Base-by-base conservation (phyloP, 2,329 filamentous ascomycete genomes). In the Claviceps sp. region DNA sequence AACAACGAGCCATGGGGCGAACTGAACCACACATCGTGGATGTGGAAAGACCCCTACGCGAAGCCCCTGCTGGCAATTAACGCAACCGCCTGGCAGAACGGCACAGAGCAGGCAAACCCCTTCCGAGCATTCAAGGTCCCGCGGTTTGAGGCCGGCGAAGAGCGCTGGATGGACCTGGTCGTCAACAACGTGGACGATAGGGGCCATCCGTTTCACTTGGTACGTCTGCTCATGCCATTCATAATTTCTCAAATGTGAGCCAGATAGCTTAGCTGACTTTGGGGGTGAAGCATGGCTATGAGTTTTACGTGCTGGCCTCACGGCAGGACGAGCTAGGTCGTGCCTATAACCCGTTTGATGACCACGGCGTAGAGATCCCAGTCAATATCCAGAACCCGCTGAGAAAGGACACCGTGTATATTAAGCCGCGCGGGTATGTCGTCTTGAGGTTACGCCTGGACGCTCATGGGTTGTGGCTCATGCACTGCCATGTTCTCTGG, bases 171-270 rank as follows among this genome's bases (percentile, higher is more conserved):
- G 2, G 73, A 75, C 55, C 56, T 76, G 1, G 64, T 75, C 3
- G 62, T 76, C 48, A 76, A 76, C 56, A 76, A 76, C 51, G 61
- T 75, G 11, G 73, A 76, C 52, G 73, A 75, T 41, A 70, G 70
- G 10, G 62, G 66, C 0, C 74, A 76, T 57, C 73, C 74, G 0
- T 76, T 76, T 54, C 74, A 76, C 56, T 52, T 76, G 40, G 70
- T 72, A 60, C 50, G 61, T 54, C 44, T 11, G 19, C 10, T 10
- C 39, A 11, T 22, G 30, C 7, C 34, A 8, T 19, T 16, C 10
- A 22, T 22, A 1, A 22, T 22, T 3, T 7, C 10, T 16, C 11
- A 34, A 30, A 22, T 17, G 3, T 4, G 17, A 41, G 1, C 41
- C 45, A n/a, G 51, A 16, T 24, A 22, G 17, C 19, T 22, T 24